phyloP scores from a whole-genome alignment of 192 early-diverging fungal genomes.

The Backusella tarrabulga region DNA sequence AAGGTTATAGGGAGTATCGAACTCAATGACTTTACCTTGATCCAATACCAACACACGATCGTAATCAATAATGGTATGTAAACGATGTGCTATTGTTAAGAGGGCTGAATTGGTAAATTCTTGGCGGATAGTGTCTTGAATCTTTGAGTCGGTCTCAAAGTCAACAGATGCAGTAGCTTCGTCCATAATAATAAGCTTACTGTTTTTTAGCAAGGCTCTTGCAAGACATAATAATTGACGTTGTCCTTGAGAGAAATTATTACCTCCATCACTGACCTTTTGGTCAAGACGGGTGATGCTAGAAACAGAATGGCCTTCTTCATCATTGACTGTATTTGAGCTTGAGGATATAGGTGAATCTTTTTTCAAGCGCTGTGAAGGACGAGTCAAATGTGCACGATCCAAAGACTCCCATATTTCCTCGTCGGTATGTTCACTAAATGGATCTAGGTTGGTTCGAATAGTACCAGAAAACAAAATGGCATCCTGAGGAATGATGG shows the following conservation, averaged over 20 bases:
- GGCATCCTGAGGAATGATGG: constrained; percentile 79
- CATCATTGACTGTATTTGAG: background rate
- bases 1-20: constrained; percentile 71
- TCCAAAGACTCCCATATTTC: constrained; percentile 26
- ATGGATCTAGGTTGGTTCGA: constrained; percentile 82
- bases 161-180: constrained; percentile 92
- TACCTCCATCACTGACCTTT: constrained; percentile 63
- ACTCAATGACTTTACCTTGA: constrained; percentile 75
- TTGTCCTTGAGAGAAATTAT: constrained; percentile 80
- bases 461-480: constrained; percentile 70
- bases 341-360: background rate
- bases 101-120: constrained; percentile 63
- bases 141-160: constrained; percentile 75
- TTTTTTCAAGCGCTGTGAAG: background rate
- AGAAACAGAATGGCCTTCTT: background rate
- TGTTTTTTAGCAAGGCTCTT: constrained; percentile 62
- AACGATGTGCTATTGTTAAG: constrained; percentile 51
- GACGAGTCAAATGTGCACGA: constrained; percentile 13
- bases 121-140: constrained; percentile 81
- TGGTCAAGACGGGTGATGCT: constrained; percentile 38
- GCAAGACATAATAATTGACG: constrained; percentile 82
- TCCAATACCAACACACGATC: constrained; percentile 65
- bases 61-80: constrained; percentile 54
- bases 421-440: constrained; percentile 63
- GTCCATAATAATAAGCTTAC: constrained; percentile 70